These are phyloP conservation scores for Juncus inflexus DNA, from an alignment of 176 grass and related monocot species.

Conservation along the genomic window DNA sequence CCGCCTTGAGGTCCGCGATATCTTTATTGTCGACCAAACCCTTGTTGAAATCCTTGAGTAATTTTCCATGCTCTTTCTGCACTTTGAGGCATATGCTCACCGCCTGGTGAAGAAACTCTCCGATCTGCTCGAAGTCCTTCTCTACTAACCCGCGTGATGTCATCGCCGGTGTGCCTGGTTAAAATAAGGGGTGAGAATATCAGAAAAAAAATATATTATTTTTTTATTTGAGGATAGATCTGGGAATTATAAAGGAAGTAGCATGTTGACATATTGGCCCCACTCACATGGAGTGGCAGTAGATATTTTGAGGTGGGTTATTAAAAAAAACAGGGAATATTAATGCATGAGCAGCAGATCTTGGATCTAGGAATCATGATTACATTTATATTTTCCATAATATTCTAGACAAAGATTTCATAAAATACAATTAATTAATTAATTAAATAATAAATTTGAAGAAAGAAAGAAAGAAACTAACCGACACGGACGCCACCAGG, in stretches of 20 bases:
- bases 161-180: slow-evolving; percentile 78
- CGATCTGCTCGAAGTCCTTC: slow-evolving; percentile 95
- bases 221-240: slow-evolving; percentile 1
- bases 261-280: slow-evolving; percentile 10
- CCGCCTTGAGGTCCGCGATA: slow-evolving; percentile 53
- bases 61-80: slow-evolving; percentile 86
- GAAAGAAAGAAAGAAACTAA: slow-evolving; percentile 31
- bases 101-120: slow-evolving; percentile 90
- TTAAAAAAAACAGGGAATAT: not conserved
- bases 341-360: not conserved
- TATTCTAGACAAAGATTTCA: slow-evolving; percentile 17
- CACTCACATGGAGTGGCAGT: slow-evolving; percentile 20
- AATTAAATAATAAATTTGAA: too few species aligned
- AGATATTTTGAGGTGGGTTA: not conserved
- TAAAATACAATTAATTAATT: not conserved
- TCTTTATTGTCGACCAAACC: slow-evolving; percentile 75
- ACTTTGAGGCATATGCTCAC: slow-evolving; percentile 81
- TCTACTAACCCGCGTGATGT: slow-evolving; percentile 79
- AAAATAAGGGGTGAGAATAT: not conserved
- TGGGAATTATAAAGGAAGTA: slow-evolving; percentile 10
- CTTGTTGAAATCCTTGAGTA: slow-evolving; percentile 89
- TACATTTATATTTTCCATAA: not conserved
- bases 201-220: not conserved
- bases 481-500: slow-evolving; percentile 92
- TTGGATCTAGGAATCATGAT: slow-evolving; percentile 10